A percentile compares a stretch with the other conserved stretches of the same genome.
Evolutionary conservation across 108 stramenopile genomes (phyloP).

Genomic region (Fistulifera pelliculosa): DNA sequence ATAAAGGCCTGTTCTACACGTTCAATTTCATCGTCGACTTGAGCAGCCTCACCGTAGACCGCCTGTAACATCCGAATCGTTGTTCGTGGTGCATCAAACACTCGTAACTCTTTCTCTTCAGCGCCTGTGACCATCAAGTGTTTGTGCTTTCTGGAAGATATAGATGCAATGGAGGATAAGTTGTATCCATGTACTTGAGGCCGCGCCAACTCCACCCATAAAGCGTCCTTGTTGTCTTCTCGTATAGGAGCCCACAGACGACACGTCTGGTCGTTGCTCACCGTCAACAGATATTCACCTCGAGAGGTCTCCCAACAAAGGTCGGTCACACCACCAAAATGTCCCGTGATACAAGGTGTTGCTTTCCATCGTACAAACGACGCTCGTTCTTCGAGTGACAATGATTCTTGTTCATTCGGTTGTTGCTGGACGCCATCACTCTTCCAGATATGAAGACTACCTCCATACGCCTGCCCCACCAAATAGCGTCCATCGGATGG

Average conservation of each 20-base stretch:
- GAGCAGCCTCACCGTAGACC: not conserved
- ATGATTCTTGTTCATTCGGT: constrained; percentile 1
- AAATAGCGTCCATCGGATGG: constrained; percentile 37
- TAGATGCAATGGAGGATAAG: constrained; percentile 58
- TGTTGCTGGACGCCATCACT: not conserved
- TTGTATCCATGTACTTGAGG: constrained; percentile 88
- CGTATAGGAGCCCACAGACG: constrained; percentile 65
- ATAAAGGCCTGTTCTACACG: constrained; percentile 79
- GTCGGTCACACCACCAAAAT: constrained; percentile 67
- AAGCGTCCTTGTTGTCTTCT: constrained; percentile 2
- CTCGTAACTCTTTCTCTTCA: constrained; percentile 80
- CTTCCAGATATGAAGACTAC: constrained; percentile 64
- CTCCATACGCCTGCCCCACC: constrained; percentile 81
- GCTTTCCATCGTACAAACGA: constrained; percentile 50
- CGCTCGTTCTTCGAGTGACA: constrained; percentile 31
- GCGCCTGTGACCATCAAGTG: constrained; percentile 74
- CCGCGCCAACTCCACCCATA: constrained; percentile 73
- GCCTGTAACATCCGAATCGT: constrained; percentile 44
- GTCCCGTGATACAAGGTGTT: constrained; percentile 73
- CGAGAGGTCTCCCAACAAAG: constrained; percentile 62
- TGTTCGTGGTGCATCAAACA: constrained; percentile 73
- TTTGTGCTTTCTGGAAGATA: constrained; percentile 33
- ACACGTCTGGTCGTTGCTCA: constrained; percentile 75
- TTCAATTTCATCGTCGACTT: constrained; percentile 14
- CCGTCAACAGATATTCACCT: constrained; percentile 73